A percentile compares a stretch with the other conserved stretches of the same genome.
Evolutionary conservation across 2,329 filamentous ascomycete species (phyloP).

Genomic region (Cryoendolithus antarcticus): DNA sequence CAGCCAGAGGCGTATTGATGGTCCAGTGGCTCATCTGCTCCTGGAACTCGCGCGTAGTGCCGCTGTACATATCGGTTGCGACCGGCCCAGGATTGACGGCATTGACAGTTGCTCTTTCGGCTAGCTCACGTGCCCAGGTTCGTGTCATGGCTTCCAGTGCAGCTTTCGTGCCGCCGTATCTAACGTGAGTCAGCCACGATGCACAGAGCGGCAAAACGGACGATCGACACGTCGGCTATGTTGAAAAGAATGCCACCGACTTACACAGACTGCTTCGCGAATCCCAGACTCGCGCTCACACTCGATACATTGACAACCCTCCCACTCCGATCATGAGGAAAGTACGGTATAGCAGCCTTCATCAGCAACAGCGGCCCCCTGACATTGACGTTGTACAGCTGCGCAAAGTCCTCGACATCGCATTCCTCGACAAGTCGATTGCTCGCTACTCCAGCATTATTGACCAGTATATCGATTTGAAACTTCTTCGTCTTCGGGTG

Average conservation of each 20-base stretch:
- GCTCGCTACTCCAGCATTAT: slow-evolving; percentile 62
- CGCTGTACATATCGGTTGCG: slow-evolving; percentile 53
- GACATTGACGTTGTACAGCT: slow-evolving; percentile 69
- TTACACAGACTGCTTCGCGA: slow-evolving; percentile 42
- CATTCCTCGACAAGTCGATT: slow-evolving; percentile 57
- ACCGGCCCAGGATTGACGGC: slow-evolving; percentile 56
- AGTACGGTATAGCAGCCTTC: slow-evolving; percentile 57
- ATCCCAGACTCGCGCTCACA: slow-evolving; percentile 46
- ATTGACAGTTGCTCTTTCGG: slow-evolving; percentile 52
- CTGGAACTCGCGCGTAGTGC: slow-evolving; percentile 46
- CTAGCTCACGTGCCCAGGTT: slow-evolving; percentile 52
- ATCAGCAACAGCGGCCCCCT: slow-evolving; percentile 67
- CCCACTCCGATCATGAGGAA: slow-evolving; percentile 56
- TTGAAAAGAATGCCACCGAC: too few relatives aligned
- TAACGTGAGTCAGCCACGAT: too few relatives aligned
- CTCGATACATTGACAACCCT: slow-evolving; percentile 51
- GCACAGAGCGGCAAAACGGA: too few relatives aligned
- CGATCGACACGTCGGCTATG: too few relatives aligned
- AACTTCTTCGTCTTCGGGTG: slow-evolving; percentile 43
- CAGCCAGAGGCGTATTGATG: slow-evolving; percentile 52
- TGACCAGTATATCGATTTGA: slow-evolving; percentile 71
- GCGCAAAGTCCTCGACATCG: slow-evolving; percentile 52
- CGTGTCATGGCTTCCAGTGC: slow-evolving; percentile 58
- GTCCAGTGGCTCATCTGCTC: slow-evolving; percentile 47
- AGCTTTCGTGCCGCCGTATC: slow-evolving; percentile 53